Conservation (phyloP, 2,329 filamentous ascomycete species). For the Trichothecium sympodiale region DNA sequence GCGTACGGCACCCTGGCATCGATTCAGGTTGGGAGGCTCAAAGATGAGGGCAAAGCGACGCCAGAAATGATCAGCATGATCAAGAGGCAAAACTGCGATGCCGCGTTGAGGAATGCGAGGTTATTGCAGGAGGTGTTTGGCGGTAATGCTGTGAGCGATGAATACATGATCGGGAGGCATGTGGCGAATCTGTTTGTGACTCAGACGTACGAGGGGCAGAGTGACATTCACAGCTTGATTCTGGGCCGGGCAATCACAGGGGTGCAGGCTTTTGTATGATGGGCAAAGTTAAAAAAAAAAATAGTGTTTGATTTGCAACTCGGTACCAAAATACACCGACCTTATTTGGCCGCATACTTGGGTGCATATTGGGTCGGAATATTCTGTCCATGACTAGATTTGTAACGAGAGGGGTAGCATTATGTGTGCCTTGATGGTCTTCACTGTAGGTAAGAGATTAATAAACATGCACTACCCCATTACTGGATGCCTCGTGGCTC, state of each 20-base stretch:
- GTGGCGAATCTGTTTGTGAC: slow-evolving; percentile 95
- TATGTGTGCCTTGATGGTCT: too few species aligned
- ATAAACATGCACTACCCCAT: too few species aligned
- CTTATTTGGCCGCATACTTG: too few species aligned
- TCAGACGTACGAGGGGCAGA: slow-evolving; percentile 97
- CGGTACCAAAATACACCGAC: too few species aligned
- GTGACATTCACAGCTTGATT: slow-evolving; percentile 83
- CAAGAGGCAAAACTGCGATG: slow-evolving; percentile 95
- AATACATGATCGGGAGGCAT: slow-evolving; percentile 90
- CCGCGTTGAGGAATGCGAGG: slow-evolving; percentile 69
- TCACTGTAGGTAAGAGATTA: too few species aligned
- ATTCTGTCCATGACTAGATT: too few species aligned
- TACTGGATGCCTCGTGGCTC: too few species aligned
- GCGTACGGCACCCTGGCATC: slow-evolving; percentile 85
- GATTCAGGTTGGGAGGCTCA: slow-evolving; percentile 82
- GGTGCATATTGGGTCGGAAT: too few species aligned
- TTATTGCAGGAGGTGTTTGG: slow-evolving; percentile 90
- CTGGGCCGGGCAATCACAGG: slow-evolving; percentile 60
- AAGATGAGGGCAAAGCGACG: slow-evolving; percentile 77
- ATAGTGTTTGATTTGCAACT: too few species aligned
- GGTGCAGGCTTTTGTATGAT: slow-evolving; percentile 66
- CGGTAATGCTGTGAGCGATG: slow-evolving; percentile 95
- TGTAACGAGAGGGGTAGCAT: too few species aligned
- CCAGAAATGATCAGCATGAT: slow-evolving; percentile 97
- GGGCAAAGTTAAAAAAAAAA: too few species aligned